Percentiles rank a stretch among this genome's conserved stretches.
These are phyloP conservation scores for Ustilago esculenta DNA, from an alignment of 1,284 basidiomycete species.

Conservation along the genomic window DNA sequence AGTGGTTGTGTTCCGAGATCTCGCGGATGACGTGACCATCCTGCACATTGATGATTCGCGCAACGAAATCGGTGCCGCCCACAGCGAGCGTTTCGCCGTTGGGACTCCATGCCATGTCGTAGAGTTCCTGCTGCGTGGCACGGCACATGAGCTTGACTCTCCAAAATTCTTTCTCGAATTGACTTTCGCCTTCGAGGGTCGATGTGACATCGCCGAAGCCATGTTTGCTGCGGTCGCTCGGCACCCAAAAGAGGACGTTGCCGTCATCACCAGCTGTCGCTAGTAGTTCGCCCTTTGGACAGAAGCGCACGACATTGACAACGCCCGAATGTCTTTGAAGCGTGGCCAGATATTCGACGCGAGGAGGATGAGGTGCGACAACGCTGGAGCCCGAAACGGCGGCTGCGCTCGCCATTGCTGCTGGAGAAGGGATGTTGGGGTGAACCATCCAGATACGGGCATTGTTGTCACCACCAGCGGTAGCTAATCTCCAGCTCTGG, in stretches of 20 bases:
- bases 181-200: slow-evolving; percentile 74
- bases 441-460: slow-evolving; percentile 73
- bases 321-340: slow-evolving; percentile 90
- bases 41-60: slow-evolving; percentile 79
- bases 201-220: slow-evolving; percentile 73
- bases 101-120: slow-evolving; percentile 97
- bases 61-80: slow-evolving; percentile 95
- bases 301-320: slow-evolving; percentile 96
- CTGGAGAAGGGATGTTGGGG: slow-evolving; percentile 65
- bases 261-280: slow-evolving; percentile 78
- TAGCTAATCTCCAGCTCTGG: slow-evolving; percentile 84
- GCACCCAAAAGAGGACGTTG: slow-evolving; percentile 95
- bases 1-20: slow-evolving; percentile 64
- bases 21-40: slow-evolving; percentile 71
- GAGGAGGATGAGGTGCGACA: slow-evolving; percentile 70
- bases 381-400: slow-evolving; percentile 74
- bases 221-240: slow-evolving; percentile 74
- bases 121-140: slow-evolving; percentile 76
- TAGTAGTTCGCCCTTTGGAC: slow-evolving; percentile 71
- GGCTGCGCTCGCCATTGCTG: slow-evolving; percentile 71
- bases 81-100: slow-evolving; percentile 91
- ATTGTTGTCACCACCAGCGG: slow-evolving; percentile 95
- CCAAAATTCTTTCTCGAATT: slow-evolving; percentile 95
- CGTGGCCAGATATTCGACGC: slow-evolving; percentile 94
- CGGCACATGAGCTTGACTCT: slow-evolving; percentile 87